These are phyloP conservation scores for Candida labiduridarum DNA, from an alignment of 1,139 yeast species.

Conservation along the genomic window DNA sequence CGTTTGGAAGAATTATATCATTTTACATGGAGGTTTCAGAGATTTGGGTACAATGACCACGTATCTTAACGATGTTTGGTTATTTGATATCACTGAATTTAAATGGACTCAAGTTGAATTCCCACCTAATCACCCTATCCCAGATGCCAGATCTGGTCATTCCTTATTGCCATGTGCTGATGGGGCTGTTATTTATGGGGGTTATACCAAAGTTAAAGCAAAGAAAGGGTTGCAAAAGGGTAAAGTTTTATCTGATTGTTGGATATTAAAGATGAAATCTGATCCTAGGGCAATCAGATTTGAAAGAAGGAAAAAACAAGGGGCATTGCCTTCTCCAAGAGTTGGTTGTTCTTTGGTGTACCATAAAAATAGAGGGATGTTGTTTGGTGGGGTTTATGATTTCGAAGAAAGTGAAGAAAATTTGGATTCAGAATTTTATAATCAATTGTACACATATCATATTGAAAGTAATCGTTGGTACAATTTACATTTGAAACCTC, in stretches of 20 bases:
- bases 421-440: slow-evolving; percentile 81
- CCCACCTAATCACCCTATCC: slow-evolving; percentile 77
- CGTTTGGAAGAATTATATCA: slow-evolving; percentile 85
- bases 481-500: slow-evolving; percentile 65
- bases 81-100: slow-evolving; percentile 84
- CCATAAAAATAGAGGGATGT: slow-evolving; percentile 89
- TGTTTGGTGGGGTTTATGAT: slow-evolving; percentile 96
- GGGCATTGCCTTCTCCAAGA: slow-evolving; percentile 86
- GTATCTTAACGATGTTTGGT: slow-evolving; percentile 85
- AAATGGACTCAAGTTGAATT: slow-evolving; percentile 92
- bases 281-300: slow-evolving; percentile 81
- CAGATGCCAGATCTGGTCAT: slow-evolving; percentile 95
- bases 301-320: slow-evolving; percentile 89
- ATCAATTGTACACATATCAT: slow-evolving; percentile 80
- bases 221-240: slow-evolving; percentile 90
- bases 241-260: slow-evolving; percentile 83
- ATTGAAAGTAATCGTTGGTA: slow-evolving; percentile 90
- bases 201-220: slow-evolving; percentile 91
- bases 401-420: slow-evolving; percentile 94
- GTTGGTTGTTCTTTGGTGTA: slow-evolving; percentile 92
- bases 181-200: slow-evolving; percentile 90
- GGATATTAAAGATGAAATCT: slow-evolving; percentile 86
- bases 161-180: slow-evolving; percentile 80
- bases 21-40: slow-evolving; percentile 90
- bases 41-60: slow-evolving; percentile 86